phyloP scores from a whole-genome alignment of 2,329 filamentous ascomycete genomes.

The Fusarium nanum region DNA sequence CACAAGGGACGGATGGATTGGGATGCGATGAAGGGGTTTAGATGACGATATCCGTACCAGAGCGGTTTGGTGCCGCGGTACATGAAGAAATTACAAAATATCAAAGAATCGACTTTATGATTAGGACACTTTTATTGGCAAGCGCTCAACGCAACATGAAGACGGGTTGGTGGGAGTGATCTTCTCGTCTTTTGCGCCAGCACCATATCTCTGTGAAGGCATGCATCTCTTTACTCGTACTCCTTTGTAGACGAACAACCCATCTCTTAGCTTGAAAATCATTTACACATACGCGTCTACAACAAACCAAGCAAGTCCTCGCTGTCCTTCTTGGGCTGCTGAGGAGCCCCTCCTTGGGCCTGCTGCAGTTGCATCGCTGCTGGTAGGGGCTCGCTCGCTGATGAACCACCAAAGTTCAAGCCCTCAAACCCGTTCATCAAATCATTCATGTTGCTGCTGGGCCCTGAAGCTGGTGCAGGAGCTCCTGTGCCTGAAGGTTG shows the following conservation, averaged over 20 bases:
- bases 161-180: slow-evolving; percentile 25
- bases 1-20: not conserved
- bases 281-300: slow-evolving; percentile 45
- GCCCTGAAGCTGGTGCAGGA: slow-evolving; percentile 50
- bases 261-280: slow-evolving; percentile 20
- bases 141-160: slow-evolving; percentile 35
- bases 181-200: slow-evolving; percentile 42
- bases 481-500: slow-evolving; percentile 60
- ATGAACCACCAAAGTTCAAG: slow-evolving; percentile 75
- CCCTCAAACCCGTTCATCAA: slow-evolving; percentile 89
- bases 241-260: slow-evolving; percentile 27
- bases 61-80: slow-evolving; percentile 24
- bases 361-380: slow-evolving; percentile 67
- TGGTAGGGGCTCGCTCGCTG: slow-evolving; percentile 70
- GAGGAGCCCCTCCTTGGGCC: slow-evolving; percentile 49
- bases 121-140: slow-evolving; percentile 42
- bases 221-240: slow-evolving; percentile 39
- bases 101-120: slow-evolving; percentile 27
- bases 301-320: slow-evolving; percentile 68
- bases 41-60: slow-evolving; percentile 25
- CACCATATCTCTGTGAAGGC: slow-evolving; percentile 28
- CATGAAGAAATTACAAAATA: slow-evolving; percentile 25
- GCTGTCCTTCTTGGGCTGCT: slow-evolving; percentile 66
- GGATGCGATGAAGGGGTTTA: not conserved
- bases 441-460: slow-evolving; percentile 78